These are phyloP conservation scores for Naematelia encephala DNA, from an alignment of 768 basidiomycete genomes.

Conservation along the genomic window DNA sequence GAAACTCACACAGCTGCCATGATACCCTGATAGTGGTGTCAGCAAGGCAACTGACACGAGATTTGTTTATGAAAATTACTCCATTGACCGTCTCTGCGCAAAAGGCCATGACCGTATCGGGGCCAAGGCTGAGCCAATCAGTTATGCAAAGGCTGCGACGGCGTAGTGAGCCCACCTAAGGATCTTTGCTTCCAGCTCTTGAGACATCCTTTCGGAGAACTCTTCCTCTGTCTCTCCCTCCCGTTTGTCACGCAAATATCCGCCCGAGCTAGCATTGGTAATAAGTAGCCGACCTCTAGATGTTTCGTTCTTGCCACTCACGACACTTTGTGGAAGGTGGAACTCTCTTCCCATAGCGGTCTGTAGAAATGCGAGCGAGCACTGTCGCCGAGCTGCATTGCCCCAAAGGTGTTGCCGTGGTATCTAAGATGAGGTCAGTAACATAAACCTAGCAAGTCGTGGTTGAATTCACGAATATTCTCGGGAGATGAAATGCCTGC, in stretches of 20 bases:
- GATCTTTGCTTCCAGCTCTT: background rate
- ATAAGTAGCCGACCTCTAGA: background rate
- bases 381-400: background rate
- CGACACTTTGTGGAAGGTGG: background rate
- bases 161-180: too few relatives aligned
- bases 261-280: background rate
- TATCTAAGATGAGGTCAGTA: too few relatives aligned
- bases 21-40: too few relatives aligned
- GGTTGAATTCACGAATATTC: too few relatives aligned
- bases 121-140: background rate
- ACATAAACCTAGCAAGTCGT: too few relatives aligned
- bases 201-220: background rate
- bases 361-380: too few relatives aligned
- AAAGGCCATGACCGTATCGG: background rate
- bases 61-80: background rate
- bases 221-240: background rate
- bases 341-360: background rate
- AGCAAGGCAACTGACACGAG: too few relatives aligned
- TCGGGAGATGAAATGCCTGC: background rate
- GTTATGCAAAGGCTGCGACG: too few relatives aligned
- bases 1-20: too few relatives aligned
- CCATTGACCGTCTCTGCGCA: background rate
- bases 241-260: too few relatives aligned
- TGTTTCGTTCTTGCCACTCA: background rate
- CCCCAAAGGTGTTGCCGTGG: slow-evolving; percentile 2